These are phyloP conservation scores for Geotrichum fermentans DNA, from an alignment of 1,139 yeast species.

Conservation along the genomic window DNA sequence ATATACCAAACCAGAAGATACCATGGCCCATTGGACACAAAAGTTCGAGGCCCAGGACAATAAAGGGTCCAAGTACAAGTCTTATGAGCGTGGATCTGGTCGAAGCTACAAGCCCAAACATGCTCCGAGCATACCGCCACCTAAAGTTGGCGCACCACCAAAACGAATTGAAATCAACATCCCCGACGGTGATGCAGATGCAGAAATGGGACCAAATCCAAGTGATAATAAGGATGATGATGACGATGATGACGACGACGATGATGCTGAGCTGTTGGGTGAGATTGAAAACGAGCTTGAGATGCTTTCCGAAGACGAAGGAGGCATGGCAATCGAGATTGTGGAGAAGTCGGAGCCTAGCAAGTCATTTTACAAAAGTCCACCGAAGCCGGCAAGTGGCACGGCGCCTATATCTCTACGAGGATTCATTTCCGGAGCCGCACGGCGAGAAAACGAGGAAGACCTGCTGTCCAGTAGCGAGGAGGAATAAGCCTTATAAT, in stretches of 20 bases:
- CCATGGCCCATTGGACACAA: constrained; percentile 3
- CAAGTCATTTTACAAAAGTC: constrained; percentile 5
- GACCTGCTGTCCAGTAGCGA: constrained; percentile 18
- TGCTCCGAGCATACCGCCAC: neutral
- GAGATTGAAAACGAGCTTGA: constrained; percentile 16
- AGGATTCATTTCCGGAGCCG: constrained; percentile 14
- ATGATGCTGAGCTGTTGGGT: constrained; percentile 16
- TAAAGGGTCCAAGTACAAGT: neutral
- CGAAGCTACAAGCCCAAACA: neutral
- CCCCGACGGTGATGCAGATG: constrained; percentile 1
- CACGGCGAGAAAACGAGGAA: constrained; percentile 13
- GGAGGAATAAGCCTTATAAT: constrained; percentile 7
- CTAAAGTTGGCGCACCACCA: neutral
- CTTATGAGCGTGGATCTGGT: neutral
- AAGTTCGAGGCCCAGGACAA: constrained; percentile 5
- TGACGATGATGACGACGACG: constrained; percentile 11
- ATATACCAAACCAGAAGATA: constrained; percentile 5
- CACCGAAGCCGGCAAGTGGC: neutral
- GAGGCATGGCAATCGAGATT: constrained; percentile 11
- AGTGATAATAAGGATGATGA: constrained; percentile 7
- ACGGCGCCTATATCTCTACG: constrained; percentile 14
- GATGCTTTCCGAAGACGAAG: constrained; percentile 1
- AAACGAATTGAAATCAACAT: neutral
- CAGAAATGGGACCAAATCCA: neutral
- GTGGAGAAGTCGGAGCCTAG: constrained; percentile 8